Conservation (phyloP, 1,284 basidiomycete genomes). For the Rhodotorula sp. region DNA sequence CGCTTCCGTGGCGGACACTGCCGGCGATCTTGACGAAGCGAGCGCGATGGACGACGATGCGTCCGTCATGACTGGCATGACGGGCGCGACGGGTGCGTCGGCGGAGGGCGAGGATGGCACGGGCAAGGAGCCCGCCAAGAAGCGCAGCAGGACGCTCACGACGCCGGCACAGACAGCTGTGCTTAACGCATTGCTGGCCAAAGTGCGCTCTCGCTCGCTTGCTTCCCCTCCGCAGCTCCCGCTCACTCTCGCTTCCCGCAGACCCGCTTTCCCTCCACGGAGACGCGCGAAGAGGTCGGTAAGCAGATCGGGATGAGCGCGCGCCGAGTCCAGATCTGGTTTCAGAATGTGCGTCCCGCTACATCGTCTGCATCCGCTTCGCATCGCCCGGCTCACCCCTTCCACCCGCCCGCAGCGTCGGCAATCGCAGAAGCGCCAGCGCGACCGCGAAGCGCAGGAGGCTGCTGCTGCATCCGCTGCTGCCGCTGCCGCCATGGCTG, state of each 20-base stretch:
- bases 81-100: slow-evolving; percentile 1
- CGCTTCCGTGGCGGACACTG: background rate
- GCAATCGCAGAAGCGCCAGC: slow-evolving; percentile 41
- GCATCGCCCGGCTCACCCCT: background rate
- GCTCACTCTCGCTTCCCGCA: slow-evolving; percentile 46
- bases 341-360: slow-evolving; percentile 41
- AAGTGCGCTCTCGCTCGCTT: slow-evolving; percentile 57
- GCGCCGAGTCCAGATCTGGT: slow-evolving; percentile 74
- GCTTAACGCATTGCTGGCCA: slow-evolving; percentile 72
- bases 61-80: slow-evolving; percentile 12
- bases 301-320: slow-evolving; percentile 77
- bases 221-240: background rate
- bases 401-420: slow-evolving; percentile 16
- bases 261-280: slow-evolving; percentile 82
- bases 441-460: slow-evolving; percentile 39
- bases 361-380: background rate
- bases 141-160: slow-evolving; percentile 68
- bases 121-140: slow-evolving; percentile 50
- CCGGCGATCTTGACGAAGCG: slow-evolving; percentile 7
- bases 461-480: background rate
- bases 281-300: slow-evolving; percentile 78
- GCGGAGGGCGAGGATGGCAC: background rate
- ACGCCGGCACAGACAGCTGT: slow-evolving; percentile 80
- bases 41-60: slow-evolving; percentile 27
- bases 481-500: slow-evolving; percentile 6